A percentile compares a stretch with the other conserved stretches of the same genome.
phyloP scores from a whole-genome alignment of 805 yeast genomes.

The Maudiozyma bulderi region DNA sequence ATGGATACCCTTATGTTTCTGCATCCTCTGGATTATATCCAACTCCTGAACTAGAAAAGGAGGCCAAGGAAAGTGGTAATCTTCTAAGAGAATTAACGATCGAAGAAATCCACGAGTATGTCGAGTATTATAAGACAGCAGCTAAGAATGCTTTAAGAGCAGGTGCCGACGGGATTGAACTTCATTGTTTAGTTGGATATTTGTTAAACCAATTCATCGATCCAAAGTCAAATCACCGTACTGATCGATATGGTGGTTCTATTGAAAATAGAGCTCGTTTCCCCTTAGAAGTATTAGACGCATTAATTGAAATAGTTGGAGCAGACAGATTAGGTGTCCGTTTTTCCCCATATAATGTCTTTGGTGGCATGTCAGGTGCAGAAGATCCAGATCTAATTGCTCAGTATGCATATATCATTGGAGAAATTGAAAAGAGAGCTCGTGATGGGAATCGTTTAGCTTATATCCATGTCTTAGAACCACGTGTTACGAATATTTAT shows the following conservation, averaged over 20 bases:
- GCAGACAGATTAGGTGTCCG: conserved; percentile 32
- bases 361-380: conserved; percentile 32
- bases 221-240: conserved; percentile 34
- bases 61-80: conserved; percentile 27
- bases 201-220: conserved; percentile 47
- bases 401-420: conserved; percentile 30
- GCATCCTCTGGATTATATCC: conserved; percentile 31
- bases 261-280: conserved; percentile 40
- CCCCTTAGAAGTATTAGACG: conserved; percentile 40
- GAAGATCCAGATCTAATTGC: conserved; percentile 24
- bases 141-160: conserved; percentile 31
- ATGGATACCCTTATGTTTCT: conserved; percentile 30
- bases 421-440: conserved; percentile 30
- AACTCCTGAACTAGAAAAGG: conserved; percentile 27
- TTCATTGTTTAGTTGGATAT: conserved; percentile 61
- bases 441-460: conserved; percentile 29
- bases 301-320: conserved; percentile 41
- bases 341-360: conserved; percentile 39
- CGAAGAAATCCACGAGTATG: conserved; percentile 32
- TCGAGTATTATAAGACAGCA: conserved; percentile 34
- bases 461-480: conserved; percentile 35
- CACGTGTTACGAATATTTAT: conserved; percentile 27
- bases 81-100: conserved; percentile 23
- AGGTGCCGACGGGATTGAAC: conserved; percentile 50
- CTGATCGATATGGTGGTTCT: conserved; percentile 46